Evolutionary conservation across 805 yeast genomes (phyloP), one percentile per base, ranked within the genome.

Genomic region (Candida glaebosa): DNA sequence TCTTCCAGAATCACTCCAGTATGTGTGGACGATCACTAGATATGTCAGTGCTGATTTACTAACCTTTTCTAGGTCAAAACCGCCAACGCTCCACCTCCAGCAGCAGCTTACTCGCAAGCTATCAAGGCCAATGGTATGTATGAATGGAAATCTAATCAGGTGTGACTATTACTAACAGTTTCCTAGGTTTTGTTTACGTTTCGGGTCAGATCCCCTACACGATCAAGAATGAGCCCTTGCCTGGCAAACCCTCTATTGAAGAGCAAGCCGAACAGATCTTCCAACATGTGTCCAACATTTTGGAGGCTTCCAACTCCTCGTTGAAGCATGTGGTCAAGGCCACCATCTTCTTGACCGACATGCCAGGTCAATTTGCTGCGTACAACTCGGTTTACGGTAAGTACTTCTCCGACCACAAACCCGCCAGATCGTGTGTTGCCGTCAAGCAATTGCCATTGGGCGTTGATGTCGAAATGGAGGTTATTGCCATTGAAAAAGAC

Each of bases 361-460:
- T 93, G 84, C 71, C 73, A 55, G 50, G 63, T 30, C 78, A 84
- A 61, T 93, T 93, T 59, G 87, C 78, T 47, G 84, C 79, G 49
- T 86, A 93, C 73, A 93, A 93, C 72, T 76, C 73, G 51, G 95
- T 87, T 39, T 93, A 93, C 69, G 81, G 79, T 45, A 75, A 82
- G 65, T 82, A 85, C 68, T 87, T 87, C 71, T 75, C 61, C 57
- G 71, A 67, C 36, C 91, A 84, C 70, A 84, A 84, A 64, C 98
- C 99, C 34, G 98, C 98, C 31, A 87, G 99, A 78, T 87, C 97
- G 2, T 93, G 97, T 75, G 95, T 93, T 54, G 97, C 97, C 34
- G 98, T 90, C 48, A 83, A 82, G 67, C 81, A 79, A 48, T 81
- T 93, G 54, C 99, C 99, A 46, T 78, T 93, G 64, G 88, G 88